phyloP scores from a whole-genome alignment of 1,139 yeast species.

The Pichia kudriavzevii region DNA sequence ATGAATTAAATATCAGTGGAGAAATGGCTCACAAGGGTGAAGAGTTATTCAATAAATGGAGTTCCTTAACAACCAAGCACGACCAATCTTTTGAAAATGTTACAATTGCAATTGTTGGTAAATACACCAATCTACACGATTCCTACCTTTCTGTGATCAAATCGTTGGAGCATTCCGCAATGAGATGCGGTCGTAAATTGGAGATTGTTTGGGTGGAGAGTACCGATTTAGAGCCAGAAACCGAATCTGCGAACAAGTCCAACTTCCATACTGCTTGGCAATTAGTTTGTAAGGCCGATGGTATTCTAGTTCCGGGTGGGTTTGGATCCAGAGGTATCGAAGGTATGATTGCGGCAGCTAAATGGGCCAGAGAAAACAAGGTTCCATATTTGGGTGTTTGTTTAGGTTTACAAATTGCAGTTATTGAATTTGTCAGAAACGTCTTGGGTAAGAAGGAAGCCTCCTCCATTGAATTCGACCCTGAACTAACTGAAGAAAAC shows the following conservation, averaged over 20 bases:
- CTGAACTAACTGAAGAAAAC: conserved; percentile 49
- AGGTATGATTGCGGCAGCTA: conserved; percentile 96
- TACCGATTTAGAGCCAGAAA: conserved; percentile 72
- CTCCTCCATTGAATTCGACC: conserved; percentile 80
- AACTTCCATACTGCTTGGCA: conserved; percentile 96
- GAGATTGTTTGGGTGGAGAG: conserved; percentile 96
- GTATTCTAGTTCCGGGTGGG: conserved; percentile 97
- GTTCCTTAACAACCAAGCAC: conserved; percentile 61
- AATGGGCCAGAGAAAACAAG: conserved; percentile 93
- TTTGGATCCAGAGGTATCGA: conserved; percentile 96
- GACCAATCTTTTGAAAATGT: conserved; percentile 83
- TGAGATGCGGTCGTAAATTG: conserved; percentile 78
- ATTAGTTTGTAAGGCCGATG: conserved; percentile 87
- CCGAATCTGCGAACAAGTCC: conserved; percentile 56
- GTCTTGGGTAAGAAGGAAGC: conserved; percentile 64
- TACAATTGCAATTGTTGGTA: conserved; percentile 93
- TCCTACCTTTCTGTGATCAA: conserved; percentile 92
- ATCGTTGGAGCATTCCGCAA: conserved; percentile 89
- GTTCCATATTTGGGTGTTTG: conserved; percentile 96
- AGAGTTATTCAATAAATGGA: conserved; percentile 70
- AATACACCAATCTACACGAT: conserved; percentile 92
- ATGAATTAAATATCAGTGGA: conserved; percentile 41
- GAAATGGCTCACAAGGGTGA: conserved; percentile 60
- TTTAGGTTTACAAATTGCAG: conserved; percentile 95
- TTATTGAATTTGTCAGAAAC: conserved; percentile 84